Evolutionary conservation across 768 basidiomycete species (phyloP).

Genomic region (Boletus vermiculosoides): DNA sequence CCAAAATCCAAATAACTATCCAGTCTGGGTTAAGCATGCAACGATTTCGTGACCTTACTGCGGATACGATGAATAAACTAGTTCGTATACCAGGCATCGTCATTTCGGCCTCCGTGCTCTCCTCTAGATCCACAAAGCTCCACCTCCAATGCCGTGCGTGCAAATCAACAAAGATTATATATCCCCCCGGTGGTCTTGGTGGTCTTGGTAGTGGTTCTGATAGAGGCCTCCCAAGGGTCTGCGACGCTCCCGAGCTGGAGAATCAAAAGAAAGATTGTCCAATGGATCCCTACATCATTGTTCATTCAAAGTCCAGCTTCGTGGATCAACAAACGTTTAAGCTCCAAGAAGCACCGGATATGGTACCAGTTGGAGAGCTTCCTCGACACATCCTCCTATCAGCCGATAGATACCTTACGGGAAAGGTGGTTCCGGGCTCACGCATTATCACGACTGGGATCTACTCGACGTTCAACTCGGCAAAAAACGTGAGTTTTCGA

Average conservation of each 20-base stretch:
- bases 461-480: constrained; percentile 91
- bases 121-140: constrained; percentile 89
- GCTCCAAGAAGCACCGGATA: constrained; percentile 97
- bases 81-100: constrained; percentile 98
- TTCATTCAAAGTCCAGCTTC: constrained; percentile 92
- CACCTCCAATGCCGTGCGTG: constrained; percentile 93
- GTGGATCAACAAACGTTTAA: constrained; percentile 96
- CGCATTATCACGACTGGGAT: constrained; percentile 93
- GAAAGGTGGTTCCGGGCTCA: constrained; percentile 94
- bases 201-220: constrained; percentile 87
- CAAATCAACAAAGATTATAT: constrained; percentile 72
- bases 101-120: constrained; percentile 92
- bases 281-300: constrained; percentile 91
- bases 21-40: constrained; percentile 90
- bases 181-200: constrained; percentile 75
- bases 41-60: constrained; percentile 91
- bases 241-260: constrained; percentile 75
- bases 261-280: constrained; percentile 95
- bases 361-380: constrained; percentile 98
- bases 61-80: constrained; percentile 92
- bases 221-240: constrained; percentile 79
- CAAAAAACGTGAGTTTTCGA: constrained; percentile 64
- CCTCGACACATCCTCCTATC: constrained; percentile 94
- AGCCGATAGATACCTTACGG: constrained; percentile 86
- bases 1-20: constrained; percentile 83